Evolutionary conservation across 1,284 basidiomycete genomes (phyloP).

Genomic region (Boletus hoseneyae): DNA sequence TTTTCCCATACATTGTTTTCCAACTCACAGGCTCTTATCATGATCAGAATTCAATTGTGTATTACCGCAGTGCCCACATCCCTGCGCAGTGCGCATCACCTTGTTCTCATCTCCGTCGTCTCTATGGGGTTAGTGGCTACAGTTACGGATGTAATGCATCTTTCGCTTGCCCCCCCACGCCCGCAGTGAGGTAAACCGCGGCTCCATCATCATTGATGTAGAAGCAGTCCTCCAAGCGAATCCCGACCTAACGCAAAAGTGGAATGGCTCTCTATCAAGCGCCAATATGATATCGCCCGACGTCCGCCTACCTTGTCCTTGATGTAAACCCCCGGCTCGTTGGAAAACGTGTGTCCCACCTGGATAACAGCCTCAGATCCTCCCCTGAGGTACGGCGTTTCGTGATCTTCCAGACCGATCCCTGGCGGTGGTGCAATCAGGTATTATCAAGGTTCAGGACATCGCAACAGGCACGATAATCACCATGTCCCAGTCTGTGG

Average conservation of each 20-base stretch:
- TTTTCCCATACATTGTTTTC: slow-evolving; percentile 5
- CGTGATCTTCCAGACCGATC: slow-evolving; percentile 81
- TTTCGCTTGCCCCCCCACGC: slow-evolving; percentile 55
- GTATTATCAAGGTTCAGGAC: slow-evolving; percentile 13
- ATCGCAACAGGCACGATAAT: slow-evolving; percentile 18
- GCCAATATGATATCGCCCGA: neutral
- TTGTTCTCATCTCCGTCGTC: slow-evolving; percentile 21
- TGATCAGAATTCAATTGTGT: neutral
- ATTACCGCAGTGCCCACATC: neutral
- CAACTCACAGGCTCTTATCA: slow-evolving; percentile 1
- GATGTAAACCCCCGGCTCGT: slow-evolving; percentile 85
- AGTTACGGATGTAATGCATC: slow-evolving; percentile 50
- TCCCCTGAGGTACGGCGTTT: slow-evolving; percentile 75
- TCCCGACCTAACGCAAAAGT: slow-evolving; percentile 50
- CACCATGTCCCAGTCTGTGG: slow-evolving; percentile 78
- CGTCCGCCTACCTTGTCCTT: slow-evolving; percentile 53
- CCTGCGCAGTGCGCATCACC: neutral
- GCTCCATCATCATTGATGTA: slow-evolving; percentile 56
- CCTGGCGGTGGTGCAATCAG: slow-evolving; percentile 42
- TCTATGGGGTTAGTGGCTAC: slow-evolving; percentile 11
- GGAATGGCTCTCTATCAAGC: slow-evolving; percentile 3
- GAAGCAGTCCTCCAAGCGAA: slow-evolving; percentile 82
- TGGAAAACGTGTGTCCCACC: slow-evolving; percentile 71
- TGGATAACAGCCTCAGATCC: slow-evolving; percentile 58
- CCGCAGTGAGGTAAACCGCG: slow-evolving; percentile 56